Evolutionary conservation across 176 grass and related monocot species (phyloP).

Genomic region (Saccharum officinarum): DNA sequence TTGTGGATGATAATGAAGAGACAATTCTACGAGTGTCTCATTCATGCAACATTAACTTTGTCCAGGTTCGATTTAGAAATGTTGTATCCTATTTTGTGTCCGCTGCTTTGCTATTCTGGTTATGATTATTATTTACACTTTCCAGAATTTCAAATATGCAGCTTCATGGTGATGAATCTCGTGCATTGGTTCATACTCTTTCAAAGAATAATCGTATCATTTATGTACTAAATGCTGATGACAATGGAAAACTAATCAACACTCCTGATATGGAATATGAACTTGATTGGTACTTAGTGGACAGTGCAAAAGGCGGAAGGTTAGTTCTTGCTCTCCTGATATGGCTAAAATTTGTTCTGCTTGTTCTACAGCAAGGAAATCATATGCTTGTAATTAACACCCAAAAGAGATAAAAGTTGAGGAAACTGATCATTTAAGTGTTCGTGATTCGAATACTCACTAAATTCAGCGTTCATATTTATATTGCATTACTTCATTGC

Average conservation of each 20-base stretch:
- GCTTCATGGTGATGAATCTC: constrained; percentile 88
- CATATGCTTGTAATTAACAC: not conserved
- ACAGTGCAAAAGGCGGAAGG: constrained; percentile 87
- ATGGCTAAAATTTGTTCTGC: not conserved
- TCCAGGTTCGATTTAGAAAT: constrained; percentile 55
- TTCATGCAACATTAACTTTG: constrained; percentile 60
- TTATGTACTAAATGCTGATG: constrained; percentile 85
- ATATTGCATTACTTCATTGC: not conserved
- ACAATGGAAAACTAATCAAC: constrained; percentile 71
- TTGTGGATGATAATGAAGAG: constrained; percentile 88
- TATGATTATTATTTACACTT: not conserved
- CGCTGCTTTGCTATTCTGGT: not conserved
- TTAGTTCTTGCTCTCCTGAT: constrained; percentile 24
- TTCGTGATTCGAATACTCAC: not conserved
- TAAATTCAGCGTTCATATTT: not conserved
- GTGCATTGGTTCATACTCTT: constrained; percentile 54
- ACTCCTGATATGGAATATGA: constrained; percentile 49
- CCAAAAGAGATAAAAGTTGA: not conserved
- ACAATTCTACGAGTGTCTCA: constrained; percentile 65
- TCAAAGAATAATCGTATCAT: constrained; percentile 53
- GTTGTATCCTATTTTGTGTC: not conserved
- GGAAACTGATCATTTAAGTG: not conserved
- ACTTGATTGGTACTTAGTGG: constrained; percentile 82
- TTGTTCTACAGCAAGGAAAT: constrained; percentile 22
- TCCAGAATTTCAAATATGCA: constrained; percentile 37